Conservation (phyloP, 805 yeast genomes). For the Teunomyces panamensis region DNA sequence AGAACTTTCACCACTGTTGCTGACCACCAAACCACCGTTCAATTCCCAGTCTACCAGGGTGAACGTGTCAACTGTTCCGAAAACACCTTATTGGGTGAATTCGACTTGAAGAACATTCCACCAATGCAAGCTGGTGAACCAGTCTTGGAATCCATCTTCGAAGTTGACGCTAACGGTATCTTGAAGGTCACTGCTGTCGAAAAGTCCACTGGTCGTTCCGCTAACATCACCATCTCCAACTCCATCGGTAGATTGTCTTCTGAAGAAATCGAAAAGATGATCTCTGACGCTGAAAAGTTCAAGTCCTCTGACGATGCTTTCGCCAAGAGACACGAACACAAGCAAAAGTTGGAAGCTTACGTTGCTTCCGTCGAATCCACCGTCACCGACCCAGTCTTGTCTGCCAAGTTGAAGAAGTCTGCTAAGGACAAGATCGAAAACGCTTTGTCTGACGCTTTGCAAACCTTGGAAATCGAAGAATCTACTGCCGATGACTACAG, state of each 20-base stretch:
- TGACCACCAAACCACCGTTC: constrained; percentile 50
- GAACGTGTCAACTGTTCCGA: constrained; percentile 51
- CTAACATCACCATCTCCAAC: constrained; percentile 50
- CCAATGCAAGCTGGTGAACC: constrained; percentile 52
- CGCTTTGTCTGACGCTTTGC: constrained; percentile 97
- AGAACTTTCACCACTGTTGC: constrained; percentile 52
- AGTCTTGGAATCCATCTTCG: constrained; percentile 48
- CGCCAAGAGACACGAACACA: constrained; percentile 99
- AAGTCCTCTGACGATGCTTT: constrained; percentile 98
- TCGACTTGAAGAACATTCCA: constrained; percentile 50
- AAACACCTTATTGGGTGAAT: constrained; percentile 50
- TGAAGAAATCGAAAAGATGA: constrained; percentile 49
- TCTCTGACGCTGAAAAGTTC: constrained; percentile 55
- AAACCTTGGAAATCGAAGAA: constrained; percentile 96
- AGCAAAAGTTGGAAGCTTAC: constrained; percentile 98
- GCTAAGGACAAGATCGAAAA: constrained; percentile 96
- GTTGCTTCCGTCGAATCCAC: constrained; percentile 86
- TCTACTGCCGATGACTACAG: constrained; percentile 95
- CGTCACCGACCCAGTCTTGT: constrained; percentile 96
- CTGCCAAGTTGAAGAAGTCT: constrained; percentile 96
- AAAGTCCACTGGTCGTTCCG: constrained; percentile 49
- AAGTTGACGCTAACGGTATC: constrained; percentile 51
- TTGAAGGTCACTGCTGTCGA: constrained; percentile 49
- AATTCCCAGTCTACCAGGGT: constrained; percentile 52
- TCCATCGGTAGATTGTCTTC: constrained; percentile 49